Evolutionary conservation across 495 filamentous ascomycete genomes (phyloP), one percentile per base, ranked within the genome.

Genomic region (Glonium stellatum): DNA sequence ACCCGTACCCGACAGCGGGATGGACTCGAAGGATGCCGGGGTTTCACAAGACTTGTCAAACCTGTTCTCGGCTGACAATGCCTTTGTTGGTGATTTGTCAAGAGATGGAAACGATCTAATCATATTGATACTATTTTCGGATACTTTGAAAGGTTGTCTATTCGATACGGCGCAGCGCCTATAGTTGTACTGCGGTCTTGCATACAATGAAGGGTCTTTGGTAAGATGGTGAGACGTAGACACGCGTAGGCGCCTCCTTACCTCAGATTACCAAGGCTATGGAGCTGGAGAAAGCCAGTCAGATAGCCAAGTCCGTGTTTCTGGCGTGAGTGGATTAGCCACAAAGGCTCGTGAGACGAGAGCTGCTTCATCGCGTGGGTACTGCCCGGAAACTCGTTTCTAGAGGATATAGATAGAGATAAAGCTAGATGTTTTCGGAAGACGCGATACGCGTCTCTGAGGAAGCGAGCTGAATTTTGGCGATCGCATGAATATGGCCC

Each of bases 201-300:
- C 39, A 44, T 15, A 44, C 39, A 44, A 44, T 44, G 39, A 44
- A 44, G 39, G 10, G 39, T 44, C 48, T 51, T 15, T 31, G 21
- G 48, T 31, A 22, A 15, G 22, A 48, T 48, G 44, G 9, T 48
- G 44, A 51, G 48, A 51, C 48, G 15, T 18, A 18, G 25, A 27
- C 48, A 31, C 48, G 48, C 48, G 48, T 51, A 23, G 48, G 13
- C 48, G 25, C 27, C 25, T 31, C 48, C 48, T 51, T 51, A 15
- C 48, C n/a, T n/a, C n/a, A 25, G 23, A 31, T 9, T 25, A 27
- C 48, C 48, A 51, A 23, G 13, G 48, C 21, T 51, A 51, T 31
- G 48, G 48, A 18, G 48, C 25, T 51, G 48, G 48, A 51, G 48
- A 51, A 6, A 18, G 23, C 47, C 47, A 44, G 18, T 44, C 10